These are phyloP conservation scores for Lodderomyces orthopsilosis DNA, from an alignment of 1,139 yeast species.

Conservation along the genomic window DNA sequence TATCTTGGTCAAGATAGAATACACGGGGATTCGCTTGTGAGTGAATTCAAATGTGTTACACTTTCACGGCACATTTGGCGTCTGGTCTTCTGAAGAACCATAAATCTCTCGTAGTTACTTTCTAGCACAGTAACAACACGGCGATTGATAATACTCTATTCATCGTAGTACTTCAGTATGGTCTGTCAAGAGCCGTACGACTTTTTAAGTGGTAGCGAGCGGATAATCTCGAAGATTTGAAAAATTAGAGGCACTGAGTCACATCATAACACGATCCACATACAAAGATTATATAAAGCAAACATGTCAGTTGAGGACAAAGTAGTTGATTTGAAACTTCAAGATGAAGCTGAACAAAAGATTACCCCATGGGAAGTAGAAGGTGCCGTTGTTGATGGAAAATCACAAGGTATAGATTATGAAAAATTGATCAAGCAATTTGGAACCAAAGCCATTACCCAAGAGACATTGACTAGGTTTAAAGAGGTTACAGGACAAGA, in stretches of 20 bases:
- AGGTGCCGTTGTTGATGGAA: conserved; percentile 96
- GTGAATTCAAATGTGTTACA: no score
- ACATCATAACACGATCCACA: background rate
- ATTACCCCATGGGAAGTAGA: conserved; percentile 99
- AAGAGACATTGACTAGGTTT: conserved; percentile 74
- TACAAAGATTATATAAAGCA: background rate
- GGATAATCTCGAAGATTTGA: background rate
- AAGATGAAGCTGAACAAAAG: conserved; percentile 51
- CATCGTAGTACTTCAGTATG: no score
- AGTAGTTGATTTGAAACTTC: conserved; percentile 20
- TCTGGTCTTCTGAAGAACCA: no score
- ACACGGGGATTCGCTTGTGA: no score
- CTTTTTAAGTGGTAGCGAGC: background rate
- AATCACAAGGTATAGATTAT: conserved; percentile 85
- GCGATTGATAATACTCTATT: no score
- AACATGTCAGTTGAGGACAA: conserved; percentile 22
- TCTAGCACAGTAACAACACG: background rate
- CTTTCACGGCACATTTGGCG: no score
- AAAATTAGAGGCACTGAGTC: conserved; percentile 1
- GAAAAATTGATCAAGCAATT: conserved; percentile 81
- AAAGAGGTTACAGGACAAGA: conserved; percentile 78
- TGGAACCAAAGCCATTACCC: conserved; percentile 75
- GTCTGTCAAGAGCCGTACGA: background rate
- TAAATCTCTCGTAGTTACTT: background rate
- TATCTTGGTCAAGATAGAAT: background rate